Base-by-base conservation (phyloP, 2,329 filamentous ascomycete genomes). In the Pseudogymnoascus sp. region DNA sequence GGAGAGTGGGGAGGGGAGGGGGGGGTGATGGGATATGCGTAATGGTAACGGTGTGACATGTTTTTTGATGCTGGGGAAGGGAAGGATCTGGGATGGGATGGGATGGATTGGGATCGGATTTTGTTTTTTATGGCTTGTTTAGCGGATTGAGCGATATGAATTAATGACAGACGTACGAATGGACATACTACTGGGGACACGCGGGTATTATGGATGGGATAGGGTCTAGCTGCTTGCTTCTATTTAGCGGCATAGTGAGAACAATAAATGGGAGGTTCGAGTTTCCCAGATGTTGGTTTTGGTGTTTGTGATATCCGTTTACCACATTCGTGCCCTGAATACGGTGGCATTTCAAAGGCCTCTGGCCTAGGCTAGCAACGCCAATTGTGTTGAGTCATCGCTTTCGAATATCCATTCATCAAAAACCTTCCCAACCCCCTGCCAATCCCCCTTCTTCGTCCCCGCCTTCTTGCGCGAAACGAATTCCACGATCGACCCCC, bases 401-500 rank as follows among this genome's bases (percentile, higher is more conserved):
- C 25, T 51, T 10, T 43, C 13, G 5, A 48, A n/a, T 63, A 37
- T 62, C 57, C 54, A 65, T 14, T 65, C 64, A 54, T 66, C 63
- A 31, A 66, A 63, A 10, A 67, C 63, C 41, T 64, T 68, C 39
- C 51, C 23, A 19, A 66, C 25, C 31, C 66, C 65, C 34, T 61
- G 60, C 66, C 60, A 66, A 43, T 67, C 66, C 21, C 66, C 64
- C 34, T 67, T 65, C 45, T 64, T 63, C 23, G 67, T 67, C 14
- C 62, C 67, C 62, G 37, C 37, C 63, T 62, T 62, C 45, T 70
- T 65, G 57, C 64, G 61, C 36, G 62, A 43, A 61, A 70, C 68
- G 39, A 63, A 68, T n/a, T 64, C 67, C 14, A 48, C 62, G 31
- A 65, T 66, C 28, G 61, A 68, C 16, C 68, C 64, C 11, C 68